Conservation (phyloP, 805 yeast genomes). For the Metschnikowia amazonensis region DNA sequence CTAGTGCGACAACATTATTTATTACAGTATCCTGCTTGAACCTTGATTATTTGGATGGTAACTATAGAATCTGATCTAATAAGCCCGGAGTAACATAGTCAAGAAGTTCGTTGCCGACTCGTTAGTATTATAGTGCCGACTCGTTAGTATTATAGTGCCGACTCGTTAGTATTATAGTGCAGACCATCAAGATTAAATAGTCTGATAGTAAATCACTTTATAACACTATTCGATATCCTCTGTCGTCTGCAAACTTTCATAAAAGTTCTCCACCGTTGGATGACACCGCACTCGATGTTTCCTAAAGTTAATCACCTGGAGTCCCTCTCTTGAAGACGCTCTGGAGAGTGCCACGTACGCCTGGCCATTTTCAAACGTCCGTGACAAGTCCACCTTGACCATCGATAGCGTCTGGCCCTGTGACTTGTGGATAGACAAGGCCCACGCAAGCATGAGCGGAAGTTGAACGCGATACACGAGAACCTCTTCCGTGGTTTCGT, state of each 20-base stretch:
- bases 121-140: no score
- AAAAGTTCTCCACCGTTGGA: slow-evolving; percentile 14
- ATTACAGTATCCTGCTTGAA: no score
- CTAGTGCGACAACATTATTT: no score
- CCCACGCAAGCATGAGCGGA: slow-evolving; percentile 77
- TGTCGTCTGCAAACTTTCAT: slow-evolving; percentile 26
- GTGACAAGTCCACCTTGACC: slow-evolving; percentile 63
- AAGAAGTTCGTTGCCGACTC: no score
- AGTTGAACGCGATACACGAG: slow-evolving; percentile 51
- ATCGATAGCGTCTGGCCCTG: slow-evolving; percentile 80
- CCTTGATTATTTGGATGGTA: no score
- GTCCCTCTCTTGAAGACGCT: slow-evolving; percentile 39
- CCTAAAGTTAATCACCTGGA: slow-evolving; percentile 18
- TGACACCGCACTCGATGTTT: slow-evolving; percentile 16
- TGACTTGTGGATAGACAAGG: slow-evolving; percentile 77
- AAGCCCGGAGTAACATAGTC: no score
- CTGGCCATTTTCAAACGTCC: slow-evolving; percentile 76
- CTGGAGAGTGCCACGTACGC: slow-evolving; percentile 80
- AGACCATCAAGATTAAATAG: no score
- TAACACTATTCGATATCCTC: no score
- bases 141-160: no score
- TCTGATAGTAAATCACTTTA: no score
- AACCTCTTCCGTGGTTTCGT: slow-evolving; percentile 57
- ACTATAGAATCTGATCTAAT: no score
- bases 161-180: no score